These are phyloP conservation scores for Astrephomene gubernaculifera DNA, from an alignment of 139 green algal species.

Conservation along the genomic window DNA sequence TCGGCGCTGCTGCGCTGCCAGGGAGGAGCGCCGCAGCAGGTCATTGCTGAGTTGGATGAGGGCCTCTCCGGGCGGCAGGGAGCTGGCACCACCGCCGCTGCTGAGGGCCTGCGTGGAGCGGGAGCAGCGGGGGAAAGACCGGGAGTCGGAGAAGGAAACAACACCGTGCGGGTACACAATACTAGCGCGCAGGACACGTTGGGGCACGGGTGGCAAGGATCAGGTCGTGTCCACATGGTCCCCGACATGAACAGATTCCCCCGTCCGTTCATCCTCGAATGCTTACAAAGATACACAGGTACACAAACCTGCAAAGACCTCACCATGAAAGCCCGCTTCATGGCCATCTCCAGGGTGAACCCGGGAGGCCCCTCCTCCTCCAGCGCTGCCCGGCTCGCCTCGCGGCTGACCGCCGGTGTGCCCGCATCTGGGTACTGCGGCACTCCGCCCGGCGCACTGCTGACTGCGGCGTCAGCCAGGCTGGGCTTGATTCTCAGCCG, in stretches of 20 bases:
- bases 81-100: background rate
- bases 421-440: background rate
- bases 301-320: background rate
- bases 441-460: background rate
- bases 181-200: no score
- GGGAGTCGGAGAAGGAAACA: no score
- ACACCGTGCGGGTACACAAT: no score
- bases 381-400: background rate
- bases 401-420: slow-evolving; percentile 3
- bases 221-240: no score
- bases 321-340: slow-evolving; percentile 6
- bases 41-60: slow-evolving; percentile 7
- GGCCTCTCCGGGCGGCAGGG: slow-evolving; percentile 6
- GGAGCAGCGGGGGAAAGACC: no score
- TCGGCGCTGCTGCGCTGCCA: background rate
- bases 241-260: no score
- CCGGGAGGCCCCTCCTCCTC: background rate
- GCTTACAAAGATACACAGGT: background rate
- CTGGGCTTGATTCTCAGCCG: no score
- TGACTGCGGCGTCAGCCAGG: no score
- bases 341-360: slow-evolving; percentile 16
- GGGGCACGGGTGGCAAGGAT: no score
- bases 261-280: no score
- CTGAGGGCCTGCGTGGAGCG: no score
- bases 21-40: background rate